A percentile compares a stretch with the other conserved stretches of the same genome.
Conservation (phyloP, 768 basidiomycete species). For the Boletus subcaerulescens region DNA sequence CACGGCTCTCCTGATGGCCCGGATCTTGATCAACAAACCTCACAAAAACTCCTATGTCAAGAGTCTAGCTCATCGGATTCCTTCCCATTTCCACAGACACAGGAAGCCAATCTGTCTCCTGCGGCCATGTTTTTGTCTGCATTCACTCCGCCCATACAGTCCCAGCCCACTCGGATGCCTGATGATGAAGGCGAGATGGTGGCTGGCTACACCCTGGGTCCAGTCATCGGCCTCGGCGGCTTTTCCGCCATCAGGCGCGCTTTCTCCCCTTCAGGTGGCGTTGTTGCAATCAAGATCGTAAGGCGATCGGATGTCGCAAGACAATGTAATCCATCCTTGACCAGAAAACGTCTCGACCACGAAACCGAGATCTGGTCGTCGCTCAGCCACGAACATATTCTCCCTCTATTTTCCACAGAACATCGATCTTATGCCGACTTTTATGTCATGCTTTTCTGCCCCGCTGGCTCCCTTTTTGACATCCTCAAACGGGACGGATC, state of each 20-base stretch:
- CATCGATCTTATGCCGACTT: constrained; percentile 65
- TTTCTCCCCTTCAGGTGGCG: constrained; percentile 56
- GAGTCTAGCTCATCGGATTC: not conserved
- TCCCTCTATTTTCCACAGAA: constrained; percentile 71
- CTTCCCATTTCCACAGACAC: constrained; percentile 8
- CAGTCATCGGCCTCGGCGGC: constrained; percentile 73
- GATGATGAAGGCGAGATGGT: constrained; percentile 70
- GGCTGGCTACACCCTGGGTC: constrained; percentile 72
- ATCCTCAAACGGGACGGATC: constrained; percentile 70
- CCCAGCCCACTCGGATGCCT: constrained; percentile 37
- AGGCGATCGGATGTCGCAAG: constrained; percentile 54
- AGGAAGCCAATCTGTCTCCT: constrained; percentile 45
- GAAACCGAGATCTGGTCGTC: constrained; percentile 74
- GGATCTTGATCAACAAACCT: constrained; percentile 30
- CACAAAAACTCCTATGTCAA: constrained; percentile 13
- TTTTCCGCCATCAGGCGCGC: constrained; percentile 80
- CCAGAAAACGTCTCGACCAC: constrained; percentile 58
- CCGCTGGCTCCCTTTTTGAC: constrained; percentile 81
- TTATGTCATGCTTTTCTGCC: constrained; percentile 81
- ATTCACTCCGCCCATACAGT: constrained; percentile 44
- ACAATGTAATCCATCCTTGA: constrained; percentile 45
- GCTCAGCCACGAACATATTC: constrained; percentile 80
- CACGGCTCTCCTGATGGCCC: not conserved
- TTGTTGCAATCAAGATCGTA: constrained; percentile 84
- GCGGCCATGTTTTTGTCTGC: constrained; percentile 73